Percentiles rank a stretch among this genome's conserved stretches.
Conservation (phyloP, 805 yeast species). For the Ogataea polymorpha region DNA sequence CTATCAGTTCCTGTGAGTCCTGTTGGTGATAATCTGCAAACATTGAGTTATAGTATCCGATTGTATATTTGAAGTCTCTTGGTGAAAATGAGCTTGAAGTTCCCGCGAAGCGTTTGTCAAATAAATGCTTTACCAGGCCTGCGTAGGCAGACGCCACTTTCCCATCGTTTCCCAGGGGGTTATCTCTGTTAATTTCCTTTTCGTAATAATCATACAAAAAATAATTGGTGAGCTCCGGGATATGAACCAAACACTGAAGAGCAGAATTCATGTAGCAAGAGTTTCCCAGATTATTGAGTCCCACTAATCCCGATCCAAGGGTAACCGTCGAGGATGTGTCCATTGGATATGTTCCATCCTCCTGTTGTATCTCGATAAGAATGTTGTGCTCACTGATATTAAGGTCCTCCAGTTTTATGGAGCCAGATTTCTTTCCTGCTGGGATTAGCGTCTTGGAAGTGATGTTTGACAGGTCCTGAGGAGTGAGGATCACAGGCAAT, state of each 20-base stretch:
- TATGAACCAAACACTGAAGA: constrained; percentile 80
- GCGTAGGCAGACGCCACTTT: constrained; percentile 78
- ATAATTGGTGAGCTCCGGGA: constrained; percentile 78
- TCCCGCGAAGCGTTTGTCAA: constrained; percentile 31
- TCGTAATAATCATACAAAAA: constrained; percentile 61
- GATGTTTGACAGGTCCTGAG: constrained; percentile 17
- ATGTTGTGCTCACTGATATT: constrained; percentile 21
- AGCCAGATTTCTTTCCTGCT: constrained; percentile 21
- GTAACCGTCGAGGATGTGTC: constrained; percentile 22
- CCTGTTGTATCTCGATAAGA: constrained; percentile 28
- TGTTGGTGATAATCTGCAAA: constrained; percentile 85
- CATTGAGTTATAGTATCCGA: constrained; percentile 75
- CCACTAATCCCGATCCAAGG: constrained; percentile 46
- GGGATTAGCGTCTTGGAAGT: constrained; percentile 19
- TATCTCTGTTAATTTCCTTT: constrained; percentile 65
- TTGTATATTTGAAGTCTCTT: constrained; percentile 67
- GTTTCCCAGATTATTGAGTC: constrained; percentile 77
- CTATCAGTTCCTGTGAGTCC: constrained; percentile 90
- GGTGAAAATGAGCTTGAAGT: constrained; percentile 48
- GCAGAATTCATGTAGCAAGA: constrained; percentile 96
- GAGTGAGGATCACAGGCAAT: constrained; percentile 21
- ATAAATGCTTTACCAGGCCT: constrained; percentile 57
- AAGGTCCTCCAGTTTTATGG: constrained; percentile 15
- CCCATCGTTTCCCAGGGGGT: constrained; percentile 86
- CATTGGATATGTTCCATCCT: constrained; percentile 25